Conservation (phyloP, 768 basidiomycete genomes). For the Cystofilobasidium macerans region DNA sequence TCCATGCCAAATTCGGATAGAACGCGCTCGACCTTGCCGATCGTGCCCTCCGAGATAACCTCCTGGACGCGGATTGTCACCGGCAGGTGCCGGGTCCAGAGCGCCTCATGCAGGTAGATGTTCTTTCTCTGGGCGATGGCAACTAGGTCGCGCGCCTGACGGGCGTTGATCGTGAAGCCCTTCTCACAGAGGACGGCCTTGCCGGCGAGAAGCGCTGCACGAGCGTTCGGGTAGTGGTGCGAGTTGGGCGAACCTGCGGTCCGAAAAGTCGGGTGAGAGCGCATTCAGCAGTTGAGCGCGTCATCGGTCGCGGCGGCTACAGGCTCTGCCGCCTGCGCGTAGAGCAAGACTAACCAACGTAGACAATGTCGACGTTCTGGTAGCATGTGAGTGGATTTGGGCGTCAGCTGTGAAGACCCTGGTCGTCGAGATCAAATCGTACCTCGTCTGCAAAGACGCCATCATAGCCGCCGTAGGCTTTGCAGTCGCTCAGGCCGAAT, state of each 20-base stretch:
- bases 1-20: conserved; percentile 8
- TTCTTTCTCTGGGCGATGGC: conserved; percentile 62
- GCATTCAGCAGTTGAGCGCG: background rate
- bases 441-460: conserved; percentile 63
- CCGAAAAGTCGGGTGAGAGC: background rate
- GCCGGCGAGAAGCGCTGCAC: conserved; percentile 61
- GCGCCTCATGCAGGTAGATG: conserved; percentile 78
- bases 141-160: conserved; percentile 64
- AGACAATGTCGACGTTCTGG: conserved; percentile 48
- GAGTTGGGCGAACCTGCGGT: conserved; percentile 68
- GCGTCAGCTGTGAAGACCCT: background rate
- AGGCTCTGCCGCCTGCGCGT: background rate
- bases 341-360: conserved; percentile 47
- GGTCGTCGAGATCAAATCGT: background rate
- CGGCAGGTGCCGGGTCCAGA: conserved; percentile 21
- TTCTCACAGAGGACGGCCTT: conserved; percentile 87
- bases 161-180: conserved; percentile 64
- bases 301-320: background rate
- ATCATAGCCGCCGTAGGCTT: conserved; percentile 61
- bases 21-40: conserved; percentile 16
- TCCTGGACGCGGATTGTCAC: conserved; percentile 13
- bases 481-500: conserved; percentile 48
- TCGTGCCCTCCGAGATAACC: conserved; percentile 10
- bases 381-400: background rate
- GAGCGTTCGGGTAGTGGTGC: conserved; percentile 64